Conservation (phyloP, 2,329 filamentous ascomycete species). For the Tolypocladium tropicale region DNA sequence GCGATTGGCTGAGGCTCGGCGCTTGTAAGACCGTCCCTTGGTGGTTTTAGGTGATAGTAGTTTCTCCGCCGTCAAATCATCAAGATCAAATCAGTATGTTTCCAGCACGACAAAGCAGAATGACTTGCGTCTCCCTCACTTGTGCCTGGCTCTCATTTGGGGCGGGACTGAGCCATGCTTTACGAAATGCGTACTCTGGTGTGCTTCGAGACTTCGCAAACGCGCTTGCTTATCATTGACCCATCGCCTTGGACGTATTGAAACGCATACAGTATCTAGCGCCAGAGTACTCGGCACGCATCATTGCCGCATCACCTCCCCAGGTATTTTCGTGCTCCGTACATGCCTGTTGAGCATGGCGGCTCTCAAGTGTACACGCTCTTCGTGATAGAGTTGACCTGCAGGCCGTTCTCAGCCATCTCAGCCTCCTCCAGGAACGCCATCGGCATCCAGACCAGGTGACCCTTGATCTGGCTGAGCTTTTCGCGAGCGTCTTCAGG, state of each 20-base stretch:
- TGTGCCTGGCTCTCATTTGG: too few relatives aligned
- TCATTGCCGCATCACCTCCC: neutral
- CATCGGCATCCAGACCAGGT: slow-evolving; percentile 93
- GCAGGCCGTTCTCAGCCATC: slow-evolving; percentile 83
- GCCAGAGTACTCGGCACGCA: neutral
- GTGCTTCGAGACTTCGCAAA: neutral
- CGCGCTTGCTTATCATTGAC: neutral
- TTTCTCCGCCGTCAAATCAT: too few relatives aligned
- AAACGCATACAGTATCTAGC: neutral
- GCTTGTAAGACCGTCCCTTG: too few relatives aligned
- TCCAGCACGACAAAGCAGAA: too few relatives aligned
- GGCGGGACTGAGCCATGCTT: too few relatives aligned
- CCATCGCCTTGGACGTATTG: neutral
- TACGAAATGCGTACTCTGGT: neutral
- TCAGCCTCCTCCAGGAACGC: slow-evolving; percentile 73
- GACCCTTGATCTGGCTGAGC: slow-evolving; percentile 71
- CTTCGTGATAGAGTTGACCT: slow-evolving; percentile 80
- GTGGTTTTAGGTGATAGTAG: neutral
- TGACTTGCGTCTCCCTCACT: too few relatives aligned
- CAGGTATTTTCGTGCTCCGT: neutral
- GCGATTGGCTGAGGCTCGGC: neutral
- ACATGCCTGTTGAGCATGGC: neutral
- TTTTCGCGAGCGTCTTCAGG: slow-evolving; percentile 63
- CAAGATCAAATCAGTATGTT: too few relatives aligned
- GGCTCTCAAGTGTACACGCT: slow-evolving; percentile 63